These are phyloP conservation scores for Rubroboletus satanas DNA, from an alignment of 768 basidiomycete species.

Conservation along the genomic window DNA sequence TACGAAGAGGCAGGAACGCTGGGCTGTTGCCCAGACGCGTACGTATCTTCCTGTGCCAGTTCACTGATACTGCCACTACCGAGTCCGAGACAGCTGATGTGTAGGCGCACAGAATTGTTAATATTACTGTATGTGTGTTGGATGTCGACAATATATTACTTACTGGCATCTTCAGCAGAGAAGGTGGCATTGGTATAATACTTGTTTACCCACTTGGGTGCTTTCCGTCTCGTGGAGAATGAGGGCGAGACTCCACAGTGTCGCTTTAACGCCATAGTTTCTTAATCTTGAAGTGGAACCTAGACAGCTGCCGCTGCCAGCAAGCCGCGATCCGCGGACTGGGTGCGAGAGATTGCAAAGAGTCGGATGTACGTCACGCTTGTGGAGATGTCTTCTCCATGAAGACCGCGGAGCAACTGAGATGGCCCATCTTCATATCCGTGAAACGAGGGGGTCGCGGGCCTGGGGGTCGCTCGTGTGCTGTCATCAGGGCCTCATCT, in stretches of 20 bases:
- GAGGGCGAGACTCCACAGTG: background rate
- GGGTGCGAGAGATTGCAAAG: background rate
- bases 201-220: too few species aligned
- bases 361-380: background rate
- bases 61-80: background rate
- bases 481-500: background rate
- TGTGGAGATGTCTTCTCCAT: background rate
- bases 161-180: background rate
- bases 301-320: background rate
- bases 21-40: background rate
- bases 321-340: constrained; percentile 4
- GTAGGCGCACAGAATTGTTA: background rate
- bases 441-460: background rate
- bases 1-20: background rate
- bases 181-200: background rate
- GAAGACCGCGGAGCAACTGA: background rate
- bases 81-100: background rate
- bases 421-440: background rate
- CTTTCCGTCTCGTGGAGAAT: background rate
- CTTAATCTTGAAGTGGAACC: background rate
- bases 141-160: background rate
- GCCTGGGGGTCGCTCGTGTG: too few species aligned
- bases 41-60: background rate
- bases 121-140: too few species aligned
- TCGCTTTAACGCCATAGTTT: background rate